A percentile compares a stretch with the other conserved stretches of the same genome.
These are phyloP conservation scores for Brachypodium distachyon DNA, from an alignment of 202 grass and related monocot genomes.

Conservation along the genomic window DNA sequence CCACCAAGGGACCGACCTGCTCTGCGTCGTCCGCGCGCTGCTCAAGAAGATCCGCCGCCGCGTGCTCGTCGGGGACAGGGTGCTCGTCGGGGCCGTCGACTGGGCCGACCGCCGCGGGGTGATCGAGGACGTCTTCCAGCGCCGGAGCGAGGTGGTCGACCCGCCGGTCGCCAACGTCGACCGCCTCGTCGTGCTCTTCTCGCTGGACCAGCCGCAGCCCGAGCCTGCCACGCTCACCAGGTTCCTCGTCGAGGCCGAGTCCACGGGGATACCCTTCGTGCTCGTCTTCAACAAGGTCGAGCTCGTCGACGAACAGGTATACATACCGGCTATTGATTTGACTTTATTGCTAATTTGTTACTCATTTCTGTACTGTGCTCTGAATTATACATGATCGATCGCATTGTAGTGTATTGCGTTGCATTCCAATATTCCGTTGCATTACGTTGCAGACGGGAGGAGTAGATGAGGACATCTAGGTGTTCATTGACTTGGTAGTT, in stretches of 20 bases:
- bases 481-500: not conserved
- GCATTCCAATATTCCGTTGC: too few species aligned
- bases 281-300: slow-evolving; percentile 83
- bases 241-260: slow-evolving; percentile 91
- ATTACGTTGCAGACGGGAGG: not conserved
- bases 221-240: slow-evolving; percentile 80
- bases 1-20: slow-evolving; percentile 52
- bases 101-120: slow-evolving; percentile 65
- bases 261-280: slow-evolving; percentile 52
- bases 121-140: slow-evolving; percentile 86
- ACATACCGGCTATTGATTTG: not conserved
- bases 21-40: slow-evolving; percentile 81
- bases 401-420: not conserved
- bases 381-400: not conserved
- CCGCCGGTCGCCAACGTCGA: slow-evolving; percentile 84
- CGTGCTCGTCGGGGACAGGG: slow-evolving; percentile 80
- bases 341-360: not conserved
- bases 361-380: not conserved
- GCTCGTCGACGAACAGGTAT: slow-evolving; percentile 68
- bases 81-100: slow-evolving; percentile 67
- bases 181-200: slow-evolving; percentile 67
- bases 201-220: slow-evolving; percentile 63
- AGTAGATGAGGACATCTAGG: not conserved
- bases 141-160: slow-evolving; percentile 50
- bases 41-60: slow-evolving; percentile 93